Percentiles rank a stretch among this genome's conserved stretches.
Conservation (phyloP, 2,329 filamentous ascomycete species). For the Pezizomycotina sp. region DNA sequence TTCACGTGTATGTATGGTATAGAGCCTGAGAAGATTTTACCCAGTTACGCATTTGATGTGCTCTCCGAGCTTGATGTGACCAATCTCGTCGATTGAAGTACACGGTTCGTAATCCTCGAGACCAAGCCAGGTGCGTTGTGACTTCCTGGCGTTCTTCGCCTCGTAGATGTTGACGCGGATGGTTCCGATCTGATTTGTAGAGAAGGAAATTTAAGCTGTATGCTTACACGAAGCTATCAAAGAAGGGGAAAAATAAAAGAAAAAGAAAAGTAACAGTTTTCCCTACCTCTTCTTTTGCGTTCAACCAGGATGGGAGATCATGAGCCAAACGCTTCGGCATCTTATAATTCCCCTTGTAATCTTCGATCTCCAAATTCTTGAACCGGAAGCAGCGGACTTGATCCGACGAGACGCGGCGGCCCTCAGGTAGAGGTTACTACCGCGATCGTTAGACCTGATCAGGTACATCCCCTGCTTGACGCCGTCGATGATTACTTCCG, state of each 20-base stretch:
- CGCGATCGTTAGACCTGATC: conserved; percentile 1
- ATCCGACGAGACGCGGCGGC: background rate
- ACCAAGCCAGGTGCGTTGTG: conserved; percentile 1
- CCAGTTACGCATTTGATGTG: no score
- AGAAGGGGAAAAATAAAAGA: no score
- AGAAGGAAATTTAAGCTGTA: no score
- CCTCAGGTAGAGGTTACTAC: background rate
- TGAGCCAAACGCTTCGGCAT: no score
- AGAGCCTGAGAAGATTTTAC: no score
- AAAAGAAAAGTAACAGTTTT: no score
- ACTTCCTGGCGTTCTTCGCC: no score
- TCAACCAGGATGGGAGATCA: no score
- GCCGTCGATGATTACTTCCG: conserved; percentile 13
- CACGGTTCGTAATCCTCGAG: conserved; percentile 9
- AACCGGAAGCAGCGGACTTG: conserved; percentile 3
- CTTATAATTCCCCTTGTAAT: conserved; percentile 8
- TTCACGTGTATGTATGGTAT: no score
- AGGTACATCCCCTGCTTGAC: conserved; percentile 9
- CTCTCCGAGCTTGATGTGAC: no score
- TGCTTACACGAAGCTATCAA: no score
- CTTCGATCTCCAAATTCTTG: conserved; percentile 1
- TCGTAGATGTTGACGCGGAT: conserved; percentile 14
- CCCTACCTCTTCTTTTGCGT: conserved; percentile 6
- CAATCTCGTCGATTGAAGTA: conserved; percentile 11
- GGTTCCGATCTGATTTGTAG: conserved; percentile 8